Conservation (phyloP, 768 basidiomycete species). For the Suillus fuscotomentosus region DNA sequence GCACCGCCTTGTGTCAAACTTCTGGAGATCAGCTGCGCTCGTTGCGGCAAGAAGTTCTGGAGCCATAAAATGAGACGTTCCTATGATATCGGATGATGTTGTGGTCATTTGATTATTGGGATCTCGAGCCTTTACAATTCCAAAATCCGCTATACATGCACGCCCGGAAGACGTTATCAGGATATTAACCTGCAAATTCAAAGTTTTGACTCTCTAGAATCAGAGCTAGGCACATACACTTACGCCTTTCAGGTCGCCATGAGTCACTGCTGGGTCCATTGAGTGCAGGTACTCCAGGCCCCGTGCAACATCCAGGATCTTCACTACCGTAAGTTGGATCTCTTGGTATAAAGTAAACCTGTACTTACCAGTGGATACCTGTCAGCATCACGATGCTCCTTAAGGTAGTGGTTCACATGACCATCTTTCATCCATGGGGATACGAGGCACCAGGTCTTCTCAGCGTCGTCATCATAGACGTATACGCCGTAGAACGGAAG, state of each 20-base stretch:
- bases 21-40: constrained; percentile 3
- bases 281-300: constrained; percentile 45
- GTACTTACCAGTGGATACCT: constrained; percentile 32
- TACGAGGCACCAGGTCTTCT: constrained; percentile 26
- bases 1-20: constrained; percentile 26
- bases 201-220: background rate
- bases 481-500: constrained; percentile 36
- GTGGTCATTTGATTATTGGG: constrained; percentile 11
- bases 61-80: constrained; percentile 24
- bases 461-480: constrained; percentile 4
- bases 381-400: constrained; percentile 18
- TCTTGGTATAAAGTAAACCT: background rate
- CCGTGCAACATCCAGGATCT: constrained; percentile 44
- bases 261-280: constrained; percentile 33
- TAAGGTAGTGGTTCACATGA: constrained; percentile 30
- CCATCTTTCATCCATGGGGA: constrained; percentile 41
- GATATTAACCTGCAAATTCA: constrained; percentile 42
- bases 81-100: constrained; percentile 9
- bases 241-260: constrained; percentile 32
- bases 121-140: constrained; percentile 29
- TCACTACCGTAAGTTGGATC: background rate
- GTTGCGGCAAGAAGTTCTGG: constrained; percentile 20
- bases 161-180: constrained; percentile 38
- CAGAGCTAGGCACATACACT: constrained; percentile 4
- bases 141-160: constrained; percentile 53